These are phyloP conservation scores for Penicillium angulare DNA, from an alignment of 495 filamentous ascomycete genomes.

Conservation along the genomic window DNA sequence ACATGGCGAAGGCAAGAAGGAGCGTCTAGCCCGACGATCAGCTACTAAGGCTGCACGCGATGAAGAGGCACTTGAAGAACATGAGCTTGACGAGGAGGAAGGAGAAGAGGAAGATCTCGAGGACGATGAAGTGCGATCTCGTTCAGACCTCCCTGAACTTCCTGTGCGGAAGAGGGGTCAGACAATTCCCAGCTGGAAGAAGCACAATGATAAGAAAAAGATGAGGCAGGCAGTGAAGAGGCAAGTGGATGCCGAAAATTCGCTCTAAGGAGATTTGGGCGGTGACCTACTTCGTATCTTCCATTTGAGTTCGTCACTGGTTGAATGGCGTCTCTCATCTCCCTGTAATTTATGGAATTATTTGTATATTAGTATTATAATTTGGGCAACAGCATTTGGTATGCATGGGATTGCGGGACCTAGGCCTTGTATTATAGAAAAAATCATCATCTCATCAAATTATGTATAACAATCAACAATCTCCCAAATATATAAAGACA, in stretches of 20 bases:
- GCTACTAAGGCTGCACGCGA: slow-evolving; percentile 28
- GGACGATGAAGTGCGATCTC: slow-evolving; percentile 23
- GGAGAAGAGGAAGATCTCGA: slow-evolving; percentile 8
- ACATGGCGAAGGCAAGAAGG: slow-evolving; percentile 54
- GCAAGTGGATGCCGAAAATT: slow-evolving; percentile 17
- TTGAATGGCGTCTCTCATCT: slow-evolving; percentile 14
- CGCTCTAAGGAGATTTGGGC: too few relatives aligned
- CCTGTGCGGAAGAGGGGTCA: slow-evolving; percentile 38
- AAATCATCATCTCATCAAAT: slow-evolving; percentile 13
- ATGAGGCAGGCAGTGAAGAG: slow-evolving; percentile 42
- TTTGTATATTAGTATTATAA: slow-evolving; percentile 6
- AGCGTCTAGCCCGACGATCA: slow-evolving; percentile 38
- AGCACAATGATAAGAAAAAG: slow-evolving; percentile 44
- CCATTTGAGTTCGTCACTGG: slow-evolving; percentile 12
- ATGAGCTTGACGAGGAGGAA: slow-evolving; percentile 25
- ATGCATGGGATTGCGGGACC: slow-evolving; percentile 15
- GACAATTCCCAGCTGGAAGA: slow-evolving; percentile 48
- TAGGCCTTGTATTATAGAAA: slow-evolving; percentile 21
- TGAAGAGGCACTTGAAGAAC: slow-evolving; percentile 16
- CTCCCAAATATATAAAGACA: too few relatives aligned
- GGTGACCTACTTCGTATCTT: too few relatives aligned
- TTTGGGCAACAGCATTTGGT: slow-evolving; percentile 4
- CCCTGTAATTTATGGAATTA: slow-evolving; percentile 1
- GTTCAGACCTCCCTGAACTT: slow-evolving; percentile 16
- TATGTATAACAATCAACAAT: slow-evolving; percentile 12